phyloP scores from a whole-genome alignment of 2,329 filamentous ascomycete species.

The Pseudocercospora eumusae region DNA sequence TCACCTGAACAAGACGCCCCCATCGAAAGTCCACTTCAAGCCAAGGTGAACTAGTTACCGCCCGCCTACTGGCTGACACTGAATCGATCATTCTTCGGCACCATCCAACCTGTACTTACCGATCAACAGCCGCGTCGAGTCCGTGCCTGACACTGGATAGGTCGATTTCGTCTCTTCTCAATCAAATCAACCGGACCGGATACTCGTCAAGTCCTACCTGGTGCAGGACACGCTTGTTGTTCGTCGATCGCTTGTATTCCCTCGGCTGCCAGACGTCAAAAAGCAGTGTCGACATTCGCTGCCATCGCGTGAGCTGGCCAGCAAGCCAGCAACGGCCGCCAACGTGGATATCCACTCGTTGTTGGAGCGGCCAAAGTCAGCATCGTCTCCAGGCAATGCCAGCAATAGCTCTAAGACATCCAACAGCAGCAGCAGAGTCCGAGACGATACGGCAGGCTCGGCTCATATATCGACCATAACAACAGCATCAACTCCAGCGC shows the following conservation, averaged over 20 bases:
- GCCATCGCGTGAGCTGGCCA: slow-evolving; percentile 45
- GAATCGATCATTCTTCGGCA: slow-evolving; percentile 17
- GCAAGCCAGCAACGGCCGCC: slow-evolving; percentile 55
- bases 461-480: slow-evolving; percentile 29
- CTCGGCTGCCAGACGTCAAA: not conserved
- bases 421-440: slow-evolving; percentile 32
- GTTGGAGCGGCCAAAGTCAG: slow-evolving; percentile 74
- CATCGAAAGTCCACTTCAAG: slow-evolving; percentile 22
- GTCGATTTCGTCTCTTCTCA: slow-evolving; percentile 4
- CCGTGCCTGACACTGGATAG: slow-evolving; percentile 13
- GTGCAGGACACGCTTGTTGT: not conserved
- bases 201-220: not conserved
- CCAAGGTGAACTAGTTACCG: slow-evolving; percentile 14
- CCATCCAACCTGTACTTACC: slow-evolving; percentile 17
- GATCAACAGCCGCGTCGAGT: slow-evolving; percentile 22
- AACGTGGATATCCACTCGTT: slow-evolving; percentile 95
- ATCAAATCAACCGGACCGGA: slow-evolving; percentile 4
- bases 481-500: slow-evolving; percentile 30
- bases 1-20: slow-evolving; percentile 22
- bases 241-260: not conserved
- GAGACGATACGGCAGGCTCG: slow-evolving; percentile 30
- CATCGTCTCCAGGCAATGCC: slow-evolving; percentile 58
- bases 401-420: slow-evolving; percentile 43
- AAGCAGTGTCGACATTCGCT: slow-evolving; percentile 8
- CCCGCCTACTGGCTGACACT: slow-evolving; percentile 15